Base-by-base conservation (phyloP, 192 early-diverging fungal genomes). In the Coemansia erecta region DNA sequence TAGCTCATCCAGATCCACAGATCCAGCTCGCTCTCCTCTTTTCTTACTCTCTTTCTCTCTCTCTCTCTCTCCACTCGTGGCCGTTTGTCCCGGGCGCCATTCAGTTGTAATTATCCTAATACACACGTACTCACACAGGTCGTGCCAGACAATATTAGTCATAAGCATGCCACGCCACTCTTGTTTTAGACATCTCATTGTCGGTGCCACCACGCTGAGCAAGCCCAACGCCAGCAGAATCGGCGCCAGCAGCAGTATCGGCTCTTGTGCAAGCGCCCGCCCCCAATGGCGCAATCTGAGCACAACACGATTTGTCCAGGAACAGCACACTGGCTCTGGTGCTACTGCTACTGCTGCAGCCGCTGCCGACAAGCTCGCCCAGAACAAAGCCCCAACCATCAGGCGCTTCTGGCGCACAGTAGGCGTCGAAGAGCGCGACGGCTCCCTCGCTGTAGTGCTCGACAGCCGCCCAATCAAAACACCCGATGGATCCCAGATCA, bases 401-500 rank as follows among this genome's bases (percentile, higher is more conserved):
- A 66, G 64, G 28, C 75, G 75, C 22, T 78, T 78, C 62, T 78
- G 75, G 75, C 64, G 65, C 40, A 58, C 42, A 13, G 64, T 63
- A 39, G 56, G 54, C 54, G 75, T 78, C 2, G 74, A 53, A n/a
- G 68, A 68, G 53, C 64, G 56, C 26, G 54, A 60, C 65, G 83
- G 83, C 52, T 72, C 65, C 14, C 68, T 64, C 45, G 72, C 70
- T 3, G 78, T 94, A 53, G 72, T 73, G 19, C 81, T 98, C 14
- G 95, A 98, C 70, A 78, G 82, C n/a, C 84, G 92, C 8, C 62
- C 80, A 15, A 78, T 98, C 47, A 90, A 91, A 74, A 93, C 92
- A 0, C 95, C 95, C 8, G 84, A 81, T 37, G 91, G 91, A 40
- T 75, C 83, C 42, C 82, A 73, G 26, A 56, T 98, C 40, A 69